Base-by-base conservation (phyloP, 768 basidiomycete species). In the Hygrocybe punicea region DNA sequence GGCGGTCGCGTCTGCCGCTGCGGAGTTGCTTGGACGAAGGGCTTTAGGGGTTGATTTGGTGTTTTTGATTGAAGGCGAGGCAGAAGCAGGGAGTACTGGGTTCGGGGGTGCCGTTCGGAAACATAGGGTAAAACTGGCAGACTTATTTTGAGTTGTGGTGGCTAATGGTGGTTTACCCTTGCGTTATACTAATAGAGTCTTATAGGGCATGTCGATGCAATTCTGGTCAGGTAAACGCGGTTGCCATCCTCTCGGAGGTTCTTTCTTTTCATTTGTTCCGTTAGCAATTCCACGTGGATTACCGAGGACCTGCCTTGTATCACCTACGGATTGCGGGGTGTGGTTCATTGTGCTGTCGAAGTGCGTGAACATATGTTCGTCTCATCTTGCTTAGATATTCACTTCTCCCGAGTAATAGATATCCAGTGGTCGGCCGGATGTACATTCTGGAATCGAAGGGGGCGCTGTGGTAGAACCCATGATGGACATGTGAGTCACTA, bases 201-300 rank as follows among this genome's bases (percentile, higher is more conserved):
- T 42, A 94, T 98, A 63, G 94, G 96, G 1, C 72, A 84, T 37
- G 84, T 98, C 45, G 93, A 98, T 72, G 89, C 89, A 1, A 93
- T 98, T 56, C 74, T 98, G 16, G 87, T 93, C 58, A 92, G 90
- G 89, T 90, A 56, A 37, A 69, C n/a, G 37, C 19, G 8, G 17
- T 44, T 11, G 6, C 29, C 13, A 51, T 14, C 21, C 14, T n/a
- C 4, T 19, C n/a, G 45, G 4, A 29, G 29, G 29, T 10, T 49
- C 7, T 21, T 11, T 14, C 40, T 54, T 11, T 29, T 51, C 8
- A 17, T 9, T 5, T 39, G n/a, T 40, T 44, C 19, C 19, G 14
- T 1, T 52, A 92, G 91, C 62, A 98, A 99, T 67, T 98, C 95
- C 19, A 95, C 92, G 9, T 99, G 96, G 95, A 93, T 98, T 61